These are phyloP conservation scores for Pleomassaria siparia DNA, from an alignment of 2,329 filamentous ascomycete genomes.

Conservation along the genomic window DNA sequence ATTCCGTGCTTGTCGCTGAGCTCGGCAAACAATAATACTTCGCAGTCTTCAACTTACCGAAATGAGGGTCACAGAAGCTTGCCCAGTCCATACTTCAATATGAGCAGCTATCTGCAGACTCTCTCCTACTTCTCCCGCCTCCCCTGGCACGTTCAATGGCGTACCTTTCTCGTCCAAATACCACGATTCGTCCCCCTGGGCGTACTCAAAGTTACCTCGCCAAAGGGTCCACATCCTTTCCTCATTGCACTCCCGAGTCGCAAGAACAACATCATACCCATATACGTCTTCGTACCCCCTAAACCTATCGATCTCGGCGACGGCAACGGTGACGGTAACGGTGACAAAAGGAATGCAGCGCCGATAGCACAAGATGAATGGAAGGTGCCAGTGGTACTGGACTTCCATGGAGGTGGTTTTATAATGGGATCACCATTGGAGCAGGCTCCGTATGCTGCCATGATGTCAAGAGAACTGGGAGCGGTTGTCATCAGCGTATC, in stretches of 20 bases:
- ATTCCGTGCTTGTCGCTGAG: too few relatives aligned
- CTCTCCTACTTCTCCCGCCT: slow-evolving; percentile 41
- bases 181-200: slow-evolving; percentile 41
- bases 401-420: slow-evolving; percentile 50
- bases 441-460: slow-evolving; percentile 51
- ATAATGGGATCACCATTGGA: slow-evolving; percentile 47
- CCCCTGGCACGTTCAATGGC: slow-evolving; percentile 41
- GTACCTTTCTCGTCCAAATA: slow-evolving; percentile 40
- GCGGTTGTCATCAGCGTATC: slow-evolving; percentile 51
- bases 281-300: slow-evolving; percentile 47
- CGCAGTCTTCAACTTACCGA: not conserved
- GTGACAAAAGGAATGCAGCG: slow-evolving; percentile 16
- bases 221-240: slow-evolving; percentile 47
- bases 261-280: slow-evolving; percentile 39
- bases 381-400: slow-evolving; percentile 44
- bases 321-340: too few relatives aligned
- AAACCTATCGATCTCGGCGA: slow-evolving; percentile 30
- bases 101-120: slow-evolving; percentile 34
- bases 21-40: not conserved
- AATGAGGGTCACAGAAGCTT: not conserved
- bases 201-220: slow-evolving; percentile 42
- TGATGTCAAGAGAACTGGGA: slow-evolving; percentile 47
- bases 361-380: slow-evolving; percentile 17
- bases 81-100: slow-evolving; percentile 12
- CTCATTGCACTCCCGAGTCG: slow-evolving; percentile 44